Percentiles rank a stretch among this genome's conserved stretches.
Evolutionary conservation across 139 green algal species (phyloP).

Genomic region (Micractinium conductrix): DNA sequence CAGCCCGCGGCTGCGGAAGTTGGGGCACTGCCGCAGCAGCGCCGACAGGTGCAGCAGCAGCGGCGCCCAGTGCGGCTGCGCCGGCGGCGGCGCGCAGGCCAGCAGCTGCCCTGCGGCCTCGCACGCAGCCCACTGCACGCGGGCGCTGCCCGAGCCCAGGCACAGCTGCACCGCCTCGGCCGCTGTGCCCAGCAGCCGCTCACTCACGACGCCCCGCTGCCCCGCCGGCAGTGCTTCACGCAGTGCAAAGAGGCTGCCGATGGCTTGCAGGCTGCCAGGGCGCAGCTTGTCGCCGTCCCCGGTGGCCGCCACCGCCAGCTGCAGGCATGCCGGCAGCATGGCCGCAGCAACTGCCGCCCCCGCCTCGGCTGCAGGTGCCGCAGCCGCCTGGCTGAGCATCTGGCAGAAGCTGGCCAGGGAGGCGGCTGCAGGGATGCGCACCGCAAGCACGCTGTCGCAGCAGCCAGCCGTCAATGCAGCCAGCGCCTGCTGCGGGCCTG

Average conservation of each 20-base stretch:
- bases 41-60: background rate
- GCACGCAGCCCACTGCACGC: conserved; percentile 28
- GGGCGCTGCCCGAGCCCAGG: background rate
- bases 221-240: background rate
- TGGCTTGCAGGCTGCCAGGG: conserved; percentile 58
- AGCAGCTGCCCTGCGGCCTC: conserved; percentile 12
- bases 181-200: background rate
- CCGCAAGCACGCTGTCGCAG: conserved; percentile 10
- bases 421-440: conserved; percentile 16
- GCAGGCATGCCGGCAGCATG: conserved; percentile 31
- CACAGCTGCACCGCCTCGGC: background rate
- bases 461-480: background rate
- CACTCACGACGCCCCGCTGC: background rate
- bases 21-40: background rate
- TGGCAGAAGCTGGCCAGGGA: conserved; percentile 12
- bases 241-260: conserved; percentile 53
- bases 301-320: conserved; percentile 36
- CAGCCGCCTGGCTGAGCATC: background rate
- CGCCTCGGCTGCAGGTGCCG: background rate
- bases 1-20: background rate
- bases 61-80: background rate
- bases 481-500: background rate
- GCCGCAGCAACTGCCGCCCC: conserved; percentile 43
- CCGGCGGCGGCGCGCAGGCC: background rate
- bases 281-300: conserved; percentile 67